phyloP scores from a whole-genome alignment of 2,329 filamentous ascomycete genomes.

The Xylaria sp. region DNA sequence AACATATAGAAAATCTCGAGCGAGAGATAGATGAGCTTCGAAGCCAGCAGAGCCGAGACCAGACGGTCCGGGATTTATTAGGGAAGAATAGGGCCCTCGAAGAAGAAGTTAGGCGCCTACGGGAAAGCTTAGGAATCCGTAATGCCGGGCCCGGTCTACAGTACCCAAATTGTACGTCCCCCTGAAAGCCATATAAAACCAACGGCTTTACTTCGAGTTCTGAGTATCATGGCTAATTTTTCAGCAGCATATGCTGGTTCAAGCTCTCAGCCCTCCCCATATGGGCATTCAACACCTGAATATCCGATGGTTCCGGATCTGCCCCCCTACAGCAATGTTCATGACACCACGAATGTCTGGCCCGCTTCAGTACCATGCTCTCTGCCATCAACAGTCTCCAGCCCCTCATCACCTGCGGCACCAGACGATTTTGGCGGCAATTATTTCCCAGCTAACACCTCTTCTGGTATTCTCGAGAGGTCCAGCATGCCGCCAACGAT shows the following conservation, averaged over 20 bases:
- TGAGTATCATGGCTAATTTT: slow-evolving; percentile 24
- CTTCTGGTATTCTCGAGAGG: slow-evolving; percentile 56
- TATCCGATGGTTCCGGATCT: slow-evolving; percentile 58
- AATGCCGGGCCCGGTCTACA: slow-evolving; percentile 42
- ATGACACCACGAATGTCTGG: slow-evolving; percentile 61
- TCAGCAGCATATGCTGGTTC: slow-evolving; percentile 46
- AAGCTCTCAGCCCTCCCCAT: slow-evolving; percentile 59
- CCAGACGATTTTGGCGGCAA: slow-evolving; percentile 60
- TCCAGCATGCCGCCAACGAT: slow-evolving; percentile 46
- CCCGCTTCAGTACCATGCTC: slow-evolving; percentile 57
- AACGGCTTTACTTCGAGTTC: background rate
- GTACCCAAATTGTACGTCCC: slow-evolving; percentile 47
- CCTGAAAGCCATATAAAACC: background rate
- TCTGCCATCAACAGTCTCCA: slow-evolving; percentile 62
- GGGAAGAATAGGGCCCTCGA: slow-evolving; percentile 65
- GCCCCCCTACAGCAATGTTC: slow-evolving; percentile 54
- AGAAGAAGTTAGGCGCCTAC: slow-evolving; percentile 61
- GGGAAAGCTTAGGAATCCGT: slow-evolving; percentile 58
- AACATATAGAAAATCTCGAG: slow-evolving; percentile 84
- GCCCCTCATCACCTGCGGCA: slow-evolving; percentile 61
- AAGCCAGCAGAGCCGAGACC: slow-evolving; percentile 60
- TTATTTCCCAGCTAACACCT: slow-evolving; percentile 63
- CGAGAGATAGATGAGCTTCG: slow-evolving; percentile 77
- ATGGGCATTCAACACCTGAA: slow-evolving; percentile 55
- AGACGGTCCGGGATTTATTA: slow-evolving; percentile 63